Base-by-base conservation (phyloP, 139 green algal genomes). In the Haematococcus lacustris region DNA sequence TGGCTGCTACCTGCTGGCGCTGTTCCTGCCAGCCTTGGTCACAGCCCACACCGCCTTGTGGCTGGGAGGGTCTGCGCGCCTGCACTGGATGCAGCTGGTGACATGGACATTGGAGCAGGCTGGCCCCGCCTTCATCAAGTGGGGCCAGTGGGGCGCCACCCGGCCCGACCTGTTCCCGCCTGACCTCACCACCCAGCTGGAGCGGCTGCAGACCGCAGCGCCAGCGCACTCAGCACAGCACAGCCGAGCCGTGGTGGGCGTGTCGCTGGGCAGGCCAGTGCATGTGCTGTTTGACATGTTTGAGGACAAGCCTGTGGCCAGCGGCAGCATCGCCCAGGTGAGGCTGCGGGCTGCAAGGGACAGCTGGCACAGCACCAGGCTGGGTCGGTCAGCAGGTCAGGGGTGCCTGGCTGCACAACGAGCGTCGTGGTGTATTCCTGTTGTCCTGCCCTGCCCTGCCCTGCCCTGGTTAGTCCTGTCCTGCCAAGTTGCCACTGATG, bases 251-350 rank as follows among this genome's bases (percentile, higher is more conserved):
- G 21, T 37, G 2, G 66, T 71, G 5, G 66, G 5, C 2, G 39
- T 21, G 5, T 82, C 91, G 34, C 95, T 98, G 75, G 80, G 83
- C 0, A 38, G 66, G 5, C 68, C 57, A 1, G 37, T 97, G 25
- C 74, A 87, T 6, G 65, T 91, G 47, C 78, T 99, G 38, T 99
- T 99, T 63, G 78, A 87, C 1, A 67, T 66, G 13, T 97, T 99
- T 71, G 92, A 96, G 32, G 53, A 85, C 25, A 37, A 84, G 61
- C 90, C 95, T 0, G 77, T 98, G 0, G 95, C 95, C 2, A 90
- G 74, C 35, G 95, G 95, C 30, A 95, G 84, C 82, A 97, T 99
- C 47, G 95, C 94, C 34, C 95, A 99, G 88, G 82, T 93, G n/a
- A n/a, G n/a, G n/a, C n/a, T n/a, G n/a, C n/a, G n/a, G n/a, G n/a